Percentiles rank a stretch among this genome's conserved stretches.
Evolutionary conservation across 805 yeast genomes (phyloP).

Genomic region (Kluyveromyces starmeri): DNA sequence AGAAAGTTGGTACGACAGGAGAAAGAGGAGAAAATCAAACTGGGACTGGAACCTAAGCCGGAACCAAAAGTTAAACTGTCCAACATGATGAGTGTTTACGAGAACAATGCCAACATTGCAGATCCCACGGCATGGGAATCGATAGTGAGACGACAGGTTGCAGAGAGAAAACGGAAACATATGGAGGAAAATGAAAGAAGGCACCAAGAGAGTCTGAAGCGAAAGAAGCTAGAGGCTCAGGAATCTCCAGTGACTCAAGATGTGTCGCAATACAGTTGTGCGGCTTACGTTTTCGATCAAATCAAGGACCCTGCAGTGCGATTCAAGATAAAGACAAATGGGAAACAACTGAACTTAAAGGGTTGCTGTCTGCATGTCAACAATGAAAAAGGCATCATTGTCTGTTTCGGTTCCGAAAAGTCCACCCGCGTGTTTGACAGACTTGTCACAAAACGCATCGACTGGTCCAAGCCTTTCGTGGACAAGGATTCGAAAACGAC

Average conservation of each 20-base stretch:
- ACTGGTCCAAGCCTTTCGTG: slow-evolving; percentile 52
- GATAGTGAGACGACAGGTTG: slow-evolving; percentile 60
- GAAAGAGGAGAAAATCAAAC: slow-evolving; percentile 62
- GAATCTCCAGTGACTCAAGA: not conserved
- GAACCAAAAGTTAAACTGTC: slow-evolving; percentile 79
- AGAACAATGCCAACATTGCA: slow-evolving; percentile 70
- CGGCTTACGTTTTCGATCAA: slow-evolving; percentile 49
- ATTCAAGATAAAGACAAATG: slow-evolving; percentile 72
- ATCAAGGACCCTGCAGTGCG: slow-evolving; percentile 57
- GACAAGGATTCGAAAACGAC: slow-evolving; percentile 22
- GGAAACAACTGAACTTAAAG: slow-evolving; percentile 55
- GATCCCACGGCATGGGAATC: slow-evolving; percentile 86
- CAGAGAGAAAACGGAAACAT: slow-evolving; percentile 51
- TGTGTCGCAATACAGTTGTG: slow-evolving; percentile 15
- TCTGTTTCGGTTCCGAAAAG: slow-evolving; percentile 69
- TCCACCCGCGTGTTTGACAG: slow-evolving; percentile 54
- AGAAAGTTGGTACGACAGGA: slow-evolving; percentile 58
- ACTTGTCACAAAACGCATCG: slow-evolving; percentile 50
- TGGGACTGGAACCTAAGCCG: slow-evolving; percentile 83
- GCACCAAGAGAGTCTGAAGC: slow-evolving; percentile 25
- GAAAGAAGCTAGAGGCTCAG: slow-evolving; percentile 8
- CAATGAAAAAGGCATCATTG: slow-evolving; percentile 43
- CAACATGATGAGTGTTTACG: slow-evolving; percentile 74
- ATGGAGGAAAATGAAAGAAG: slow-evolving; percentile 51
- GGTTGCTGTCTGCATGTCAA: slow-evolving; percentile 51